Base-by-base conservation (phyloP, 495 filamentous ascomycete genomes). In the Penicillium argentinense region DNA sequence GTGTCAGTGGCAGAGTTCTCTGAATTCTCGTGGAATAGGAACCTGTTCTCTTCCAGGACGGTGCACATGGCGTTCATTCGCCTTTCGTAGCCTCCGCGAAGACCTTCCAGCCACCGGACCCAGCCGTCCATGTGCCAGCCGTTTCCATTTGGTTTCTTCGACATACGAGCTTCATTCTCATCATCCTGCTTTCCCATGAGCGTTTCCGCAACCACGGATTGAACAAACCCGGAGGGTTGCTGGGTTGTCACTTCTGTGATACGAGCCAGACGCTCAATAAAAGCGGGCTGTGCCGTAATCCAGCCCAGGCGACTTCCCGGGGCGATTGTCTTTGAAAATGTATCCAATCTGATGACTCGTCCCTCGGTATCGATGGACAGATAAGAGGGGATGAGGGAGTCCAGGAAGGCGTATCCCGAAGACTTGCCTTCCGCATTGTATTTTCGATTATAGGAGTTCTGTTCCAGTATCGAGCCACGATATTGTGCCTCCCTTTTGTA, bases 181-280 rank as follows among this genome's bases (percentile, higher is more conserved):
- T 55, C 56, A 24, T 65, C 58, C 32, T 82, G 77, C 13, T 83
- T 79, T 1, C 88, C 87, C 46, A 95, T 79, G 49, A 97, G 67
- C 12, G 89, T 75, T 55, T 89, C 80, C 0, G 87, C 81, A 39
- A 97, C 75, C 66, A 95, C 79, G 16, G 78, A 73, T 53, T 97
- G 92, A 14, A 89, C 87, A 63, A 97, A 96, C 4, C 91, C 92
- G 0, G 82, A 88, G 0, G 92, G 92, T 41, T 92, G 85, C 54
- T 90, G 85, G 0, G 91, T 93, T 5, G 80, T 76, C 0, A 81
- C 69, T 59, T 95, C 87, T 11, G 81, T 84, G 51, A 92, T 87
- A 9, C 81, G 76, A 27, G 85, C 62, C 27, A 91, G 61, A 4
- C 88, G 82, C 60, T 95, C 88, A 47, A 88, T 74, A 34, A 97